A percentile compares a stretch with the other conserved stretches of the same genome.
phyloP scores from a whole-genome alignment of 805 yeast genomes.

The Tetrapisispora nanseiensis region DNA sequence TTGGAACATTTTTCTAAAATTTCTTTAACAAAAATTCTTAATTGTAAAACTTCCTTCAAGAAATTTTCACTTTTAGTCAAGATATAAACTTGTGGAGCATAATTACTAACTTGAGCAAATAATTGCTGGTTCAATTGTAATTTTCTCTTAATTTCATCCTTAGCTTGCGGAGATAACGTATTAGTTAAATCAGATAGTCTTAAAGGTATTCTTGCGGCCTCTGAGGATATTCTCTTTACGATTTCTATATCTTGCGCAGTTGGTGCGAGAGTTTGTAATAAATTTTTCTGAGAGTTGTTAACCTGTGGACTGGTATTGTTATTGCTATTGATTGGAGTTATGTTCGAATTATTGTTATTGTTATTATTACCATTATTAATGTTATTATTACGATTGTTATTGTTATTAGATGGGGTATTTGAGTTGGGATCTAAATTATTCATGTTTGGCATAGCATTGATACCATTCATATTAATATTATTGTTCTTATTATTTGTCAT shows the following conservation, averaged over 20 bases:
- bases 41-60: constrained; percentile 65
- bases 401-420: background rate
- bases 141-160: constrained; percentile 46
- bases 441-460: background rate
- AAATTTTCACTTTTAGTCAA: constrained; percentile 68
- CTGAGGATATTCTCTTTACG: constrained; percentile 55
- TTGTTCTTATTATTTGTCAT: background rate
- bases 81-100: constrained; percentile 69
- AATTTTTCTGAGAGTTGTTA: constrained; percentile 3
- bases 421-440: background rate
- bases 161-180: constrained; percentile 53
- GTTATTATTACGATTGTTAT: background rate
- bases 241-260: constrained; percentile 54
- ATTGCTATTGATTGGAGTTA: constrained; percentile 4
- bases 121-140: constrained; percentile 41
- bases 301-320: constrained; percentile 1
- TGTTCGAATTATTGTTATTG: background rate
- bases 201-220: constrained; percentile 57
- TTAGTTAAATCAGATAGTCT: constrained; percentile 57
- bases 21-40: constrained; percentile 69
- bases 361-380: background rate
- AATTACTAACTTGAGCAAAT: constrained; percentile 59
- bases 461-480: constrained; percentile 2
- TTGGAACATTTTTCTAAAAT: constrained; percentile 60
- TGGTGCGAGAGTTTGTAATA: constrained; percentile 27